Percentiles rank a stretch among this genome's conserved stretches.
Evolutionary conservation across 805 yeast species (phyloP).

Genomic region (Candida sanyiensis): DNA sequence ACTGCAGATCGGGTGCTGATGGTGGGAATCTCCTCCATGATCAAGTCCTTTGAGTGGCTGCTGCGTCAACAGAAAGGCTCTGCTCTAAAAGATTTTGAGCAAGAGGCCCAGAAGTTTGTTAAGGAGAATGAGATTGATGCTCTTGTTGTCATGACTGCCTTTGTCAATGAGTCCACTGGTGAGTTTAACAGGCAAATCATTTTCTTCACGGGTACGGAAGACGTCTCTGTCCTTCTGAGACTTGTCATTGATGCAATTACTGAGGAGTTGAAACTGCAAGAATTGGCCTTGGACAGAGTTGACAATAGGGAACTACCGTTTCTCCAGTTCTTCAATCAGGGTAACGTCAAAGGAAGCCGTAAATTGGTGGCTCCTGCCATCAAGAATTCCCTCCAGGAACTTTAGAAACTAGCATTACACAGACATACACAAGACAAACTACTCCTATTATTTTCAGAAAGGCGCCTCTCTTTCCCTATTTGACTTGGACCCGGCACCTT

Average conservation of each 20-base stretch:
- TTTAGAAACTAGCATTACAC: slow-evolving; percentile 3
- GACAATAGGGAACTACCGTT: background rate
- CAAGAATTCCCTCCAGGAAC: background rate
- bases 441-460: too few species aligned
- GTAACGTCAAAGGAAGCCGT: slow-evolving; percentile 6
- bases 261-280: slow-evolving; percentile 1
- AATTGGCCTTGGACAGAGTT: slow-evolving; percentile 15
- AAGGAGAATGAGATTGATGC: slow-evolving; percentile 17
- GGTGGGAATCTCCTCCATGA: slow-evolving; percentile 76
- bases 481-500: too few species aligned
- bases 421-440: too few species aligned
- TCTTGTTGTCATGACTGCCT: slow-evolving; percentile 45
- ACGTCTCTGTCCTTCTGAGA: slow-evolving; percentile 3
- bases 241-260: slow-evolving; percentile 2
- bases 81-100: slow-evolving; percentile 21
- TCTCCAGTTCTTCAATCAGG: slow-evolving; percentile 4
- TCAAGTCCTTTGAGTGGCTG: slow-evolving; percentile 47
- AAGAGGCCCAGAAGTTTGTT: slow-evolving; percentile 30
- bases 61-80: slow-evolving; percentile 13
- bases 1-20: slow-evolving; percentile 25
- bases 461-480: too few species aligned
- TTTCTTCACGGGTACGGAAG: background rate
- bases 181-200: slow-evolving; percentile 42
- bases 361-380: slow-evolving; percentile 11
- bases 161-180: slow-evolving; percentile 6